Percentiles rank a stretch among this genome's conserved stretches.
Evolutionary conservation across 345 rosid genomes (phyloP).

Genomic region (Acer negundo): DNA sequence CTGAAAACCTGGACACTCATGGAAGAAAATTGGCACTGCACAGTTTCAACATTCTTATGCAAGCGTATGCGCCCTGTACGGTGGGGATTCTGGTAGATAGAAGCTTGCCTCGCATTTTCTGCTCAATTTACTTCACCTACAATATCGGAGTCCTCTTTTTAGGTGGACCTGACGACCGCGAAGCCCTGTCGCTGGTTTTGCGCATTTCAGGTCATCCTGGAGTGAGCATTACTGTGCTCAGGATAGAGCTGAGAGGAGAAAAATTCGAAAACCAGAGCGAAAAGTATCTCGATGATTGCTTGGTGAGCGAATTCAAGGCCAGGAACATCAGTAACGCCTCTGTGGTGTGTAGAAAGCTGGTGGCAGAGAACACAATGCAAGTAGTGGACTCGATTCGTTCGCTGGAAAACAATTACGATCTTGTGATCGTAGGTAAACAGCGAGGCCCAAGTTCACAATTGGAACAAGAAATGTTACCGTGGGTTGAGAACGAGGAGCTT

Average conservation of each 20-base stretch:
- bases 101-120: constrained; percentile 2
- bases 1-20: not conserved
- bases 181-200: constrained; percentile 30
- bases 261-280: not conserved
- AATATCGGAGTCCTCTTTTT: constrained; percentile 29
- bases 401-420: constrained; percentile 20
- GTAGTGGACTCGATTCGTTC: constrained; percentile 19
- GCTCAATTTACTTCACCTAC: not conserved
- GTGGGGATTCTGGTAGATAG: constrained; percentile 34
- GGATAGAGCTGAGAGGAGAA: not conserved
- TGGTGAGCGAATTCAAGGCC: constrained; percentile 20
- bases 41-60: constrained; percentile 13
- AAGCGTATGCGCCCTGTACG: constrained; percentile 29
- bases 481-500: constrained; percentile 38
- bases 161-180: constrained; percentile 38
- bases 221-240: constrained; percentile 19
- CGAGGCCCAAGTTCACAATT: not conserved
- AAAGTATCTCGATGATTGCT: constrained; percentile 18
- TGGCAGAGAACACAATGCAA: not conserved
- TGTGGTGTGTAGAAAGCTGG: not conserved
- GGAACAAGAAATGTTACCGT: constrained; percentile 26
- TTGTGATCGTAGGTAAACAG: constrained; percentile 31
- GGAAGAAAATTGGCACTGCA: not conserved
- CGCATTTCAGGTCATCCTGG: constrained; percentile 27
- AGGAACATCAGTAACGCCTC: not conserved